These are phyloP conservation scores for Cladosporium sp. DNA, from an alignment of 2,329 filamentous ascomycete species.

Conservation along the genomic window DNA sequence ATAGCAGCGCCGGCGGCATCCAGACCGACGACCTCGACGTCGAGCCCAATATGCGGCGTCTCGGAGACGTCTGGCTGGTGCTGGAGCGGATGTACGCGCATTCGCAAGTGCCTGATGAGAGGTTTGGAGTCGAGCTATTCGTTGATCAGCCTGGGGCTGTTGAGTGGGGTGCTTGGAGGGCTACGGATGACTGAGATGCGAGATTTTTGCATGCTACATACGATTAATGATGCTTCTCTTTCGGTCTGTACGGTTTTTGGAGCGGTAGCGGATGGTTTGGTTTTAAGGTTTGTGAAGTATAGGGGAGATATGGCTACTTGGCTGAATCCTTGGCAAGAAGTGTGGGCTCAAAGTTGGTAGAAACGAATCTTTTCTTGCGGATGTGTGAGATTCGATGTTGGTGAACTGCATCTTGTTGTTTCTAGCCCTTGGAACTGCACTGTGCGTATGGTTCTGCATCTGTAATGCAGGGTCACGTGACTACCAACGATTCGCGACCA, in stretches of 20 bases:
- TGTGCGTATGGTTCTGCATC: too few species aligned
- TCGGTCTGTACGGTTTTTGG: background rate
- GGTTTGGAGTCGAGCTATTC: slow-evolving; percentile 54
- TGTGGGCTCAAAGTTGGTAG: background rate
- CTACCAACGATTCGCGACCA: too few species aligned
- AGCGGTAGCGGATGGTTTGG: background rate
- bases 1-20: slow-evolving; percentile 63
- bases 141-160: slow-evolving; percentile 49
- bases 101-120: slow-evolving; percentile 48
- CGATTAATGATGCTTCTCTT: background rate
- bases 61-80: slow-evolving; percentile 73
- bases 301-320: slow-evolving; percentile 8
- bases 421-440: background rate
- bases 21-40: slow-evolving; percentile 75
- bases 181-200: slow-evolving; percentile 41
- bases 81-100: slow-evolving; percentile 74
- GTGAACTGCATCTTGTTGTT: background rate
- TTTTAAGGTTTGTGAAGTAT: background rate
- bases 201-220: background rate
- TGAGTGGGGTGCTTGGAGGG: slow-evolving; percentile 49
- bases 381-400: background rate
- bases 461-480: too few species aligned
- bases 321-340: slow-evolving; percentile 6
- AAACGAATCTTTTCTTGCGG: background rate
- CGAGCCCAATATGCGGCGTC: slow-evolving; percentile 60